Conservation (phyloP, 768 basidiomycete species). For the Tephrocybe rancida region DNA sequence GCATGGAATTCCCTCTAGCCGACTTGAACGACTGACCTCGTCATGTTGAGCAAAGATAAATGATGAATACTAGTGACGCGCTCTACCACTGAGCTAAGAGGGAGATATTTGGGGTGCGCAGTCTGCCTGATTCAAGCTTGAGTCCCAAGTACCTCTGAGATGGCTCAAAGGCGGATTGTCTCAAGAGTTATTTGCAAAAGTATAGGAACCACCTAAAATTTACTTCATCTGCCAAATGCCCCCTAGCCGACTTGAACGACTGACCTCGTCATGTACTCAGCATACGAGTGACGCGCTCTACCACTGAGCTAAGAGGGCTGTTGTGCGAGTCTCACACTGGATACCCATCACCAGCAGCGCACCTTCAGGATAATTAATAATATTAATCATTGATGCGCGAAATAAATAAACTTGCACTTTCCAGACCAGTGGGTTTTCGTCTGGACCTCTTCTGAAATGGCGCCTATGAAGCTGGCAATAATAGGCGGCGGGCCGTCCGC, state of each 20-base stretch:
- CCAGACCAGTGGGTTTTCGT: not conserved
- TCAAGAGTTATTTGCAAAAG: too few species aligned
- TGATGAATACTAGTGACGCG: conserved; percentile 39
- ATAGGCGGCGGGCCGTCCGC: conserved; percentile 96
- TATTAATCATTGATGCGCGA: too few species aligned
- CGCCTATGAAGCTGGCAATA: conserved; percentile 77
- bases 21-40: conserved; percentile 6
- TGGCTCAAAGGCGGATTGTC: too few species aligned
- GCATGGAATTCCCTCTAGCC: not conserved
- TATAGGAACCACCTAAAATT: too few species aligned
- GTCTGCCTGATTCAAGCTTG: too few species aligned
- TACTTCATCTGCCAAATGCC: conserved; percentile 16
- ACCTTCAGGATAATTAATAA: too few species aligned
- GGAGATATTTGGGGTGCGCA: too few species aligned
- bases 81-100: conserved; percentile 43
- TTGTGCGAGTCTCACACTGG: not conserved
- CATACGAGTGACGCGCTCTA: conserved; percentile 39
- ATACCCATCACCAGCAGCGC: too few species aligned
- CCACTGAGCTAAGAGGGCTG: conserved; percentile 38
- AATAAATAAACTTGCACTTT: not conserved
- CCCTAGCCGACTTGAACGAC: conserved; percentile 14
- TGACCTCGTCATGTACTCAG: conserved; percentile 6
- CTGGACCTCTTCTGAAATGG: conserved; percentile 1
- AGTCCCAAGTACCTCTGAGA: too few species aligned
- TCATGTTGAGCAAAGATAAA: too few species aligned